These are phyloP conservation scores for Sporothrix mexicana DNA, from an alignment of 2,329 filamentous ascomycete genomes.

Conservation along the genomic window DNA sequence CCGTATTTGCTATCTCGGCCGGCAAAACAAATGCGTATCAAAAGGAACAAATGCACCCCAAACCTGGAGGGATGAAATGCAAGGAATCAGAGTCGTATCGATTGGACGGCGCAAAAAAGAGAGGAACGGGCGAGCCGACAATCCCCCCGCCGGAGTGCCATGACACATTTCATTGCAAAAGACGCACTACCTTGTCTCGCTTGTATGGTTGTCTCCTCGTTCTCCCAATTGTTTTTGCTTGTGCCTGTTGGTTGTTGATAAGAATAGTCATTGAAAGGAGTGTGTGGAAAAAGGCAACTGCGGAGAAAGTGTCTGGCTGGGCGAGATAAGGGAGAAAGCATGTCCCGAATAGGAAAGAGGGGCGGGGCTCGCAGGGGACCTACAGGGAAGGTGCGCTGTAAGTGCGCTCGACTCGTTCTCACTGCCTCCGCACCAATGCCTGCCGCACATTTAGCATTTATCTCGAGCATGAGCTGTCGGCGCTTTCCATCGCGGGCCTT, in stretches of 20 bases:
- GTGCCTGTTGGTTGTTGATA: neutral
- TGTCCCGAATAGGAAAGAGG: slow-evolving; percentile 18
- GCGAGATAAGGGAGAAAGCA: slow-evolving; percentile 20
- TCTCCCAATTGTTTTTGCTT: neutral
- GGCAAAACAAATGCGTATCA: neutral
- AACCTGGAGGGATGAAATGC: neutral
- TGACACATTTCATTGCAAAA: slow-evolving; percentile 12
- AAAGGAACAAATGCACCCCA: neutral
- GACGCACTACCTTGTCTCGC: neutral
- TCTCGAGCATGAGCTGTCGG: slow-evolving; percentile 6
- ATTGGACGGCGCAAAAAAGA: neutral
- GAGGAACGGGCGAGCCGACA: neutral
- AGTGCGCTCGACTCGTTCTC: neutral
- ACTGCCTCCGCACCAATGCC: slow-evolving; percentile 7
- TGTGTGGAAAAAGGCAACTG: neutral
- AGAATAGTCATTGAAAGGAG: neutral
- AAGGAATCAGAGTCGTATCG: slow-evolving; percentile 4
- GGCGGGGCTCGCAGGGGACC: slow-evolving; percentile 6
- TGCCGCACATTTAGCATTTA: neutral
- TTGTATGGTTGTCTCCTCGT: too few species aligned
- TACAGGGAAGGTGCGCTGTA: slow-evolving; percentile 26
- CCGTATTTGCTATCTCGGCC: neutral
- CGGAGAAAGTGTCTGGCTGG: neutral
- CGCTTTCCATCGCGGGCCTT: slow-evolving; percentile 6
- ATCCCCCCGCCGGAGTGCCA: slow-evolving; percentile 1